Evolutionary conservation across 495 filamentous ascomycete genomes (phyloP).

Genomic region (Aspergillus homomorphus): DNA sequence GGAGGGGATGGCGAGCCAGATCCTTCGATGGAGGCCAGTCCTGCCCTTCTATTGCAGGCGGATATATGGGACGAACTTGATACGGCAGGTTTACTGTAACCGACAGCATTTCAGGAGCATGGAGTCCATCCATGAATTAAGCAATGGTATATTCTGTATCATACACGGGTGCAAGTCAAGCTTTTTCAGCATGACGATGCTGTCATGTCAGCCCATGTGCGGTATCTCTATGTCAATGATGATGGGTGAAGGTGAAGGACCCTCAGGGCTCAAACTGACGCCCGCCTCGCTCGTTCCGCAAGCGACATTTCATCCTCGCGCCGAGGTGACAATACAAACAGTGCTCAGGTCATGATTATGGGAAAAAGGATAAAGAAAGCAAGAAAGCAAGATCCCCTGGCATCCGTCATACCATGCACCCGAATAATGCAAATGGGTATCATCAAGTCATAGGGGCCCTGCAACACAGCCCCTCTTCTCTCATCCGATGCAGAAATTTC

Average conservation of each 20-base stretch:
- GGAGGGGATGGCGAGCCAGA: not conserved
- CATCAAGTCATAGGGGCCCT: conserved; percentile 16
- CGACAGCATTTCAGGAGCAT: not conserved
- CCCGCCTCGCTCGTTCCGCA: not conserved
- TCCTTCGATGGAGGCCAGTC: not conserved
- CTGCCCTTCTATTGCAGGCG: conserved; percentile 23
- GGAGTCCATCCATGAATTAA: not conserved
- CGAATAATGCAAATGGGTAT: conserved; percentile 32
- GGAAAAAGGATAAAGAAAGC: too few species aligned
- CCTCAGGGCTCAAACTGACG: not conserved
- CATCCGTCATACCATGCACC: conserved; percentile 23
- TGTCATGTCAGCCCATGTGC: not conserved
- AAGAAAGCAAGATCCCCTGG: conserved; percentile 14
- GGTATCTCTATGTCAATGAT: not conserved
- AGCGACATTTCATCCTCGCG: not conserved
- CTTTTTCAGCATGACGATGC: not conserved
- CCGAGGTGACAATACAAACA: not conserved
- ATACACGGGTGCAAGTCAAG: not conserved
- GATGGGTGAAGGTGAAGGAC: not conserved
- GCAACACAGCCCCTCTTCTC: not conserved
- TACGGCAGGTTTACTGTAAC: not conserved
- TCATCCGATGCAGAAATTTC: not conserved
- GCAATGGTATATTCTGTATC: not conserved
- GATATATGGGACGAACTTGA: conserved; percentile 34
- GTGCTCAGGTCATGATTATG: not conserved